Evolutionary conservation across 768 basidiomycete genomes (phyloP), one percentile per base, ranked within the genome.

Genomic region (Termitomyces bulborhizus): DNA sequence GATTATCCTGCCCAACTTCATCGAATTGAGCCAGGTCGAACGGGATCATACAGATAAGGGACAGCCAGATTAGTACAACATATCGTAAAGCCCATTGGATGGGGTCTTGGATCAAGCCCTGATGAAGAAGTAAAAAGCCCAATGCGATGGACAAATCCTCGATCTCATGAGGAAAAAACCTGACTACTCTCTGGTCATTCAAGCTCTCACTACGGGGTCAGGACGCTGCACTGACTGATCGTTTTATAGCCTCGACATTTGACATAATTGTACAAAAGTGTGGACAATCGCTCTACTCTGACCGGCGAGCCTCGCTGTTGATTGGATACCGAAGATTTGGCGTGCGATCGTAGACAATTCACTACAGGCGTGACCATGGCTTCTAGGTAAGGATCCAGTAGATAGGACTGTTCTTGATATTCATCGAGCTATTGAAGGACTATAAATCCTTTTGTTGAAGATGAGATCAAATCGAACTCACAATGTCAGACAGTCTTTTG

Each of bases 151-250:
- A 80, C 3, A 98, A 76, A 69, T 96, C 92, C 1, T 82, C 75
- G 36, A 97, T 79, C 64, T 93, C 87, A 65, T 98, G 96, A 41
- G 96, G 96, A 66, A 99, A 97, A 69, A 89, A 94, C 59, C 91
- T 85, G 58, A 88, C 96, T 99, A 65, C 4, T 57, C 46, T 60
- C 57, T 47, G 40, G 53, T 63, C 59, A 62, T 56, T 59, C 26
- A 34, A 37, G 51, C 46, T 57, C 54, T 46, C 37, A 37, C 41
- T 46, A 34, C 3, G 15, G 26, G 42, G 34, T 53, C 46, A 51
- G 29, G 27, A 29, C 32, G 47, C 51, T 57, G 37, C 41, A 79
- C 86, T 74, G 62, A 96, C 96, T 84, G 72, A 96, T 88, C 1
- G 86, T 86, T 73, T 98, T 98, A 69, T 88, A 84, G 37, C 96